Evolutionary conservation across 805 yeast species (phyloP).

Genomic region (Torulaspora indica): DNA sequence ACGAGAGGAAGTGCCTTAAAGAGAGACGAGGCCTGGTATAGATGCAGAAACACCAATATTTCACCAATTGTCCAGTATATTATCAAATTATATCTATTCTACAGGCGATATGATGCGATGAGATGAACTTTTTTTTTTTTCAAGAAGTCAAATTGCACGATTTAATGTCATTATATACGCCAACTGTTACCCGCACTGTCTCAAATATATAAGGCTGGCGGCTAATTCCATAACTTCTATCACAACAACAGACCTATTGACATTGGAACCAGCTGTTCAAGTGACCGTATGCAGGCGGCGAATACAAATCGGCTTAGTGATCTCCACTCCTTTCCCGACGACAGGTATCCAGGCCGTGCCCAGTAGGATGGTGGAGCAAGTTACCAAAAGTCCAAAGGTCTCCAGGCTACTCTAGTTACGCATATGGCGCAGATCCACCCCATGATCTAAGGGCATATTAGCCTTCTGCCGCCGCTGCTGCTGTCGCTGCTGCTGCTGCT

Average conservation of each 20-base stretch:
- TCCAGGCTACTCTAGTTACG: too few relatives aligned
- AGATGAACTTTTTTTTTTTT: constrained; percentile 5
- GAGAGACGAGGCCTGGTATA: background rate
- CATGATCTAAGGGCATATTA: too few relatives aligned
- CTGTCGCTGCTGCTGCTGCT: too few relatives aligned
- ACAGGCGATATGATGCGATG: constrained; percentile 15
- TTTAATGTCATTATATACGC: background rate
- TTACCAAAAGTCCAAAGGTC: too few relatives aligned
- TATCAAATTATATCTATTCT: background rate
- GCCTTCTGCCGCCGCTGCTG: too few relatives aligned
- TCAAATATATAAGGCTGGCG: background rate
- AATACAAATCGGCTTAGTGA: too few relatives aligned
- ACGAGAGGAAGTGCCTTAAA: background rate
- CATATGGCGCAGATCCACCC: too few relatives aligned
- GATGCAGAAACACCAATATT: background rate
- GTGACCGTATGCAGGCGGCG: too few relatives aligned
- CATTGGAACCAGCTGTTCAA: background rate
- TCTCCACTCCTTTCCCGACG: too few relatives aligned
- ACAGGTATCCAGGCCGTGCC: too few relatives aligned
- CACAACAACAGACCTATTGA: background rate
- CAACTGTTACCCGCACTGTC: background rate
- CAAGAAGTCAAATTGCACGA: constrained; percentile 4
- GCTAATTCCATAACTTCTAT: background rate
- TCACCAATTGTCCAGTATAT: too few relatives aligned
- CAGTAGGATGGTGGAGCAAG: too few relatives aligned